A percentile compares a stretch with the other conserved stretches of the same genome.
Conservation (phyloP, 2,329 filamentous ascomycete genomes). For the Kalmusia sp. region DNA sequence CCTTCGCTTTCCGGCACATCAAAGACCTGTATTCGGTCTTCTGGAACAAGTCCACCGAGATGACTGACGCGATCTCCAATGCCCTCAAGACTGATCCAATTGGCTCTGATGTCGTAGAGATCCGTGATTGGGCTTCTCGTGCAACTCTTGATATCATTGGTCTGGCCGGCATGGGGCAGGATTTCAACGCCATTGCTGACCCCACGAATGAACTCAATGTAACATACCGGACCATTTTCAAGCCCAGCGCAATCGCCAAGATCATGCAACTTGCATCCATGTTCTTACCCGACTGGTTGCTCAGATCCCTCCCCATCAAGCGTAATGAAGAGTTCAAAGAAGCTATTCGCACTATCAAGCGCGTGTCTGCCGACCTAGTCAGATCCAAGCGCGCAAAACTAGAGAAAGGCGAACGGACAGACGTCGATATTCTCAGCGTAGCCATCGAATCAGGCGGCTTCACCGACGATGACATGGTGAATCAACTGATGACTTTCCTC, state of each 20-base stretch:
- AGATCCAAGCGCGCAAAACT: conserved; percentile 69
- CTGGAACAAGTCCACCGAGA: conserved; percentile 56
- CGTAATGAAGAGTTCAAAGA: conserved; percentile 62
- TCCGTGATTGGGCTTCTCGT: conserved; percentile 56
- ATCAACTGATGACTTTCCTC: conserved; percentile 91
- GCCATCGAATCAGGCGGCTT: conserved; percentile 80
- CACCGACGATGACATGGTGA: conserved; percentile 78
- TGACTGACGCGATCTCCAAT: conserved; percentile 44
- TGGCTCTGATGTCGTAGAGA: conserved; percentile 49
- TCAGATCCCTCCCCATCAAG: conserved; percentile 70
- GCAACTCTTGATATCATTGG: conserved; percentile 67
- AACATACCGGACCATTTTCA: conserved; percentile 60
- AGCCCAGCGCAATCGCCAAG: conserved; percentile 57
- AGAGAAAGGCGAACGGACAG: conserved; percentile 52
- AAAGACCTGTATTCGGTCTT: conserved; percentile 59
- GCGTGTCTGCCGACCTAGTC: conserved; percentile 73
- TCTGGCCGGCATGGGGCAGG: conserved; percentile 62
- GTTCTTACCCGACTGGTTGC: conserved; percentile 69
- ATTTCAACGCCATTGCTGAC: conserved; percentile 61
- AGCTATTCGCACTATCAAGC: conserved; percentile 54
- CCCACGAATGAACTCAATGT: conserved; percentile 60
- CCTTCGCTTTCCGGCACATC: conserved; percentile 58
- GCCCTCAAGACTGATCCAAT: conserved; percentile 29
- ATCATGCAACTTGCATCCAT: conserved; percentile 65
- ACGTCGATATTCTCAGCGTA: conserved; percentile 80